Evolutionary conservation across 2,329 filamentous ascomycete genomes (phyloP).

Genomic region (Apiospora kogelbergensis): DNA sequence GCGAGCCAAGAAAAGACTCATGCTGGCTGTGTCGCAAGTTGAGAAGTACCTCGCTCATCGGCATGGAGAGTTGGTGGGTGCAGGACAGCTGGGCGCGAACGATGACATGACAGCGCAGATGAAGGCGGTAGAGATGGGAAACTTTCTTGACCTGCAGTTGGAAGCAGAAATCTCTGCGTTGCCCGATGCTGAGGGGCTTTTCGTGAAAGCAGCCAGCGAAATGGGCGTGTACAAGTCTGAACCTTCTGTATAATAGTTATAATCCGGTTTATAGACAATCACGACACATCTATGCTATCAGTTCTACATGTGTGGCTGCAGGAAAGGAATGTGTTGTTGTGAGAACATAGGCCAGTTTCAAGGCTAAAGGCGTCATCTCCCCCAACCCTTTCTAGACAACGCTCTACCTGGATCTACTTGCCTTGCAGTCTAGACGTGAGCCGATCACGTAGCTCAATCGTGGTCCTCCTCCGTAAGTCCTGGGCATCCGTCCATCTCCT

Average conservation of each 20-base stretch:
- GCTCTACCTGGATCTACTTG: neutral
- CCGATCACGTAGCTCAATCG: conserved; percentile 37
- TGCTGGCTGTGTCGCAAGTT: conserved; percentile 42
- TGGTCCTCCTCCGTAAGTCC: conserved; percentile 84
- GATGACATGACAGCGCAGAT: conserved; percentile 36
- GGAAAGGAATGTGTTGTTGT: neutral
- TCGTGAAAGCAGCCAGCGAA: conserved; percentile 37
- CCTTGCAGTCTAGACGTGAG: neutral
- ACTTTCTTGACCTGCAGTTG: conserved; percentile 41
- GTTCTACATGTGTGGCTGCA: neutral
- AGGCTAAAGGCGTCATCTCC: neutral
- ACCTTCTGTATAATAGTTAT: neutral
- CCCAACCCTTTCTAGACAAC: neutral
- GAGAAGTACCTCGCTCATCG: conserved; percentile 37
- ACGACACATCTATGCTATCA: neutral
- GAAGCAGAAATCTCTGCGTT: conserved; percentile 25
- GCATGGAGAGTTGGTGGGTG: conserved; percentile 23
- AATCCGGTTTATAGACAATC: neutral
- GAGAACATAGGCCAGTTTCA: neutral
- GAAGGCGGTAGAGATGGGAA: conserved; percentile 40
- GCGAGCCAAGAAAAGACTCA: conserved; percentile 39
- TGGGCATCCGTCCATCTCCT: conserved; percentile 82
- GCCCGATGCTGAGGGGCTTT: conserved; percentile 22
- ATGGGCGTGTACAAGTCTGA: conserved; percentile 39
- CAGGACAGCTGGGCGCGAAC: conserved; percentile 27